phyloP scores from a whole-genome alignment of 1,139 yeast genomes.

The Yamadazyma membranifaciens region DNA sequence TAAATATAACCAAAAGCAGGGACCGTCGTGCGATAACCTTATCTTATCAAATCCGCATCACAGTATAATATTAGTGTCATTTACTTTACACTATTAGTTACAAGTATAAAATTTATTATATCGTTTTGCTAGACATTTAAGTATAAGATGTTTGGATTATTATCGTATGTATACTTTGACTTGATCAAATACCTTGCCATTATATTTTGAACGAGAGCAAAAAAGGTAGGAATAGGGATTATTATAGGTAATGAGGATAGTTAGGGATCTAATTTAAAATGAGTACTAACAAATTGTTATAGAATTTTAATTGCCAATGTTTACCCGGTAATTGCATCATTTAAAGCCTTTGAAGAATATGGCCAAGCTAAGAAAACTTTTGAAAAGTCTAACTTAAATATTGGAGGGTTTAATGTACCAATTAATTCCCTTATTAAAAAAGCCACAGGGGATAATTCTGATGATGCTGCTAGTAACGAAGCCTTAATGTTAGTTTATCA shows the following conservation, averaged over 20 bases:
- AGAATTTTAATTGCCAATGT: conserved; percentile 42
- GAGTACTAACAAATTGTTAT: background rate
- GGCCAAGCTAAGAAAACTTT: conserved; percentile 24
- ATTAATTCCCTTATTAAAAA: conserved; percentile 24
- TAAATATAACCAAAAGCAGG: too few relatives aligned
- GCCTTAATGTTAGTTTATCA: conserved; percentile 18
- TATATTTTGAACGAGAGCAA: too few relatives aligned
- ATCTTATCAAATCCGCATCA: conserved; percentile 6
- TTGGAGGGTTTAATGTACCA: conserved; percentile 39
- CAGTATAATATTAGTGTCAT: conserved; percentile 7
- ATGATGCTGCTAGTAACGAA: conserved; percentile 9
- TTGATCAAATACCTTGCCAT: too few relatives aligned
- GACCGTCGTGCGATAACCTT: conserved; percentile 6
- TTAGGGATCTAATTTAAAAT: too few relatives aligned
- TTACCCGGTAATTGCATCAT: conserved; percentile 55
- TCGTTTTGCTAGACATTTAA: background rate
- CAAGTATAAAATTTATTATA: background rate
- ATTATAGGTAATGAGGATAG: too few relatives aligned
- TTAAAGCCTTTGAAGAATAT: conserved; percentile 48
- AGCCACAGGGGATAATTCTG: conserved; percentile 18
- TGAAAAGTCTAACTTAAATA: conserved; percentile 25
- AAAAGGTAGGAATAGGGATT: too few relatives aligned
- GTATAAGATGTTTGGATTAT: conserved; percentile 5
- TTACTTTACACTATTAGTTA: conserved; percentile 1
- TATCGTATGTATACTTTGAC: conserved; percentile 7